Evolutionary conservation across 164 flowering plant genomes (phyloP), one percentile per base, ranked within the genome.

Genomic region (Stephania yunnanensis): DNA sequence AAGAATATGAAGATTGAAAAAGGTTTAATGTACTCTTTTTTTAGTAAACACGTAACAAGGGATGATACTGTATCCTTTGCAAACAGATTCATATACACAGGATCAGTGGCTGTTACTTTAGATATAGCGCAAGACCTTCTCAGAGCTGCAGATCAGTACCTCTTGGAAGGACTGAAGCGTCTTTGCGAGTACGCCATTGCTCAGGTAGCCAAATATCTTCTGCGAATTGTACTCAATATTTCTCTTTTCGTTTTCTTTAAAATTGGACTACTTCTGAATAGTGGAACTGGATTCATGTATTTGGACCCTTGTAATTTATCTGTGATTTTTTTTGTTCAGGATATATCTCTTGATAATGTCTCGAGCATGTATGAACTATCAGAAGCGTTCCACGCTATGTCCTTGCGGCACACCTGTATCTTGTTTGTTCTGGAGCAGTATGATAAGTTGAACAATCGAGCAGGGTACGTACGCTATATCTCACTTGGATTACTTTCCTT

Each of bases 281-380:
- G 42, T 36, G 2, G 4, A 36, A 36, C 42, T 36, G 42, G 42
- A 36, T 36, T 36, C 42, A 36, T 36, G 4, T 36, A 36, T 36
- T 36, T 36, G 42, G 42, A 36, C 42, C 42, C 42, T 31, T 36
- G 42, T 25, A 25, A 25, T 74, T 17, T 15, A 36, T 17, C 63
- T n/a, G 69, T 48, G 4, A 48, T 71, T 65, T 69, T 8, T 44
- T 71, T 44, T 71, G 7, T 29, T 29, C 76, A 92, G 98, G 97
- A 92, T 82, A 88, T 96, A 68, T 86, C 93, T 19, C 80, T 88
- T 83, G 97, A 94, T n/a, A 96, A 89, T 79, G 93, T 94, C 19
- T 81, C 91, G 19, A 83, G 84, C 84, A 96, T 94, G 97, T 96
- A 92, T 74, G 99, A 96, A 71, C 86, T 96, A n/a, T 91, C 99